A percentile compares a stretch with the other conserved stretches of the same genome.
phyloP scores from a whole-genome alignment of 176 grass and related monocot species.

The Oryza australiensis region DNA sequence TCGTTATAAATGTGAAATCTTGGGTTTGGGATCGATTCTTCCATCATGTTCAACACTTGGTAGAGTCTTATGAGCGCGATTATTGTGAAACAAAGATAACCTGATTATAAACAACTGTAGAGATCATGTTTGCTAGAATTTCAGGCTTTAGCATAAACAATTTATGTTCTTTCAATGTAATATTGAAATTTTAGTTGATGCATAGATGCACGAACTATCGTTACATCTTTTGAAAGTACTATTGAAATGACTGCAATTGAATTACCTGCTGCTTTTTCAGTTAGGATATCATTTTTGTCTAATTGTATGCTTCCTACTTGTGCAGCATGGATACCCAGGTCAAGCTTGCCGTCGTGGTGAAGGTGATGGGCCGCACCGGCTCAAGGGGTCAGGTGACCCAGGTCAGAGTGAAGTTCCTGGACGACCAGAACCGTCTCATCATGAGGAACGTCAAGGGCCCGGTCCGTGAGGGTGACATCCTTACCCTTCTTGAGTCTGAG shows the following conservation, averaged over 20 bases:
- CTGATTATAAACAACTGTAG: too few relatives aligned
- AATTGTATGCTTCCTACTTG: not conserved
- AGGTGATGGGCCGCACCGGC: conserved; percentile 72
- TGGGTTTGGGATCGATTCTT: too few relatives aligned
- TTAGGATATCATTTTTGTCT: not conserved
- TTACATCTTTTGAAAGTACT: not conserved
- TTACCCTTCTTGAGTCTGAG: conserved; percentile 73
- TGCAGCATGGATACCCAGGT: conserved; percentile 74
- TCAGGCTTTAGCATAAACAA: too few relatives aligned
- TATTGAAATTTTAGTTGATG: too few relatives aligned
- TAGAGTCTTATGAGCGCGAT: not conserved
- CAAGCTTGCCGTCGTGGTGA: conserved; percentile 72
- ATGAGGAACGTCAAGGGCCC: conserved; percentile 83
- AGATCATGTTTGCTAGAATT: too few relatives aligned
- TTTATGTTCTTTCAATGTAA: not conserved
- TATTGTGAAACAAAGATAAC: not conserved
- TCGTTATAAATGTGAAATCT: not conserved
- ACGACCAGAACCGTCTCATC: conserved; percentile 81
- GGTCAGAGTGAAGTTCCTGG: conserved; percentile 73
- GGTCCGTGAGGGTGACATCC: conserved; percentile 66
- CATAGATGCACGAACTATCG: not conserved
- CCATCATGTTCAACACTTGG: not conserved
- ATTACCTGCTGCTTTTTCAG: not conserved
- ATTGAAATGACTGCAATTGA: not conserved
- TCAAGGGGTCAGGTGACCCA: conserved; percentile 83